phyloP scores from a whole-genome alignment of 306 rosid species.

The Prunus armeniaca region DNA sequence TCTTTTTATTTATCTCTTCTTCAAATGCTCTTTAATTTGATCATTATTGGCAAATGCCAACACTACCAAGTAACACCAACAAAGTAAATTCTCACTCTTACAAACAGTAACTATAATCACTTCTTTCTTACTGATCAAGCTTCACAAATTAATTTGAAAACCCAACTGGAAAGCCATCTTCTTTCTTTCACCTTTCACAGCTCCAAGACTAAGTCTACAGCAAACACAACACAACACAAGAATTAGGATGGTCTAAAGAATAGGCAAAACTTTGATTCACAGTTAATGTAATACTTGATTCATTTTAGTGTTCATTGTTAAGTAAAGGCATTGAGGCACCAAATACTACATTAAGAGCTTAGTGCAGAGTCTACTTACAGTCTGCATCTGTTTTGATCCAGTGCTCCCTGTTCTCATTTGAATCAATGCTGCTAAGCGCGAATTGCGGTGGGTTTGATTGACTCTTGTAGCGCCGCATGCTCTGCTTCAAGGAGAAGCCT shows the following conservation, averaged over 20 bases:
- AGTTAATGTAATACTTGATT: not conserved
- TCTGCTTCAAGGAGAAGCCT: slow-evolving; percentile 41
- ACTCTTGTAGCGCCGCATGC: slow-evolving; percentile 39
- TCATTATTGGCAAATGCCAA: not conserved
- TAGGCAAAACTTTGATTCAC: not conserved
- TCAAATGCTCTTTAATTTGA: not conserved
- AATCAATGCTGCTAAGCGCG: slow-evolving; percentile 43
- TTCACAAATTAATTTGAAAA: slow-evolving; percentile 7
- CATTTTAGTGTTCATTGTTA: not conserved
- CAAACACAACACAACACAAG: slow-evolving; percentile 21
- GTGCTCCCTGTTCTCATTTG: slow-evolving; percentile 65
- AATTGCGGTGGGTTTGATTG: slow-evolving; percentile 52
- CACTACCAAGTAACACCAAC: not conserved
- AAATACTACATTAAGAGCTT: no score
- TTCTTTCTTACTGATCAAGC: slow-evolving; percentile 21
- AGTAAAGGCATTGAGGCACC: not conserved
- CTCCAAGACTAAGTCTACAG: slow-evolving; percentile 82
- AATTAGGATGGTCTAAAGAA: not conserved
- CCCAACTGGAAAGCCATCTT: slow-evolving; percentile 19
- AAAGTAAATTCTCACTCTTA: slow-evolving; percentile 21
- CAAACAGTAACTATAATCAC: slow-evolving; percentile 15
- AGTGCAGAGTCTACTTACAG: slow-evolving; percentile 48
- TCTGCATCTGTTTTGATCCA: slow-evolving; percentile 95
- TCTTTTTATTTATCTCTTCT: not conserved
- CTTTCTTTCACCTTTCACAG: slow-evolving; percentile 42